Evolutionary conservation across 2,329 filamentous ascomycete species (phyloP).

Genomic region (Fusarium circinatum): DNA sequence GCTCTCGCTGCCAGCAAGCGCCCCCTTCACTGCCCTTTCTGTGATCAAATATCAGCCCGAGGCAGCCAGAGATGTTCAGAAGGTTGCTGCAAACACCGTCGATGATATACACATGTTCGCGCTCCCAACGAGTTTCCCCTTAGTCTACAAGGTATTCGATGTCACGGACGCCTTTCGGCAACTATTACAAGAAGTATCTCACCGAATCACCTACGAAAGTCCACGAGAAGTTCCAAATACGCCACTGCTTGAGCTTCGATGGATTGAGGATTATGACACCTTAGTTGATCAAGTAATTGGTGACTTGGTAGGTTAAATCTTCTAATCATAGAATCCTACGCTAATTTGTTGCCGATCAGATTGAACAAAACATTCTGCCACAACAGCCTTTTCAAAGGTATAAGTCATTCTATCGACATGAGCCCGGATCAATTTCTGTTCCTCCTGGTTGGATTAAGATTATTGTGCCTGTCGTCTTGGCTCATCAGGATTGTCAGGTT

Average conservation of each 20-base stretch:
- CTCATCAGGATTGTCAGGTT: accelerated
- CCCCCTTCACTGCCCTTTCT: neutral
- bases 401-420: neutral
- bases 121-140: neutral
- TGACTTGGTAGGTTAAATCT: neutral
- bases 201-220: accelerated
- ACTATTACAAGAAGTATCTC: neutral
- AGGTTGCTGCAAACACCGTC: accelerated
- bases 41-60: accelerated
- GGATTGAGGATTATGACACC: accelerated
- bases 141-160: neutral
- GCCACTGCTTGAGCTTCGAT: neutral
- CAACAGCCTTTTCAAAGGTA: neutral
- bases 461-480: neutral
- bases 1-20: neutral
- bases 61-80: accelerated
- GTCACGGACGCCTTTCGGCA: neutral
- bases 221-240: neutral
- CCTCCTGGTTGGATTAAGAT: neutral
- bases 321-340: accelerated
- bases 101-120: accelerated
- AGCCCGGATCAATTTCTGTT: neutral
- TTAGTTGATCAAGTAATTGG: neutral
- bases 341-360: neutral
- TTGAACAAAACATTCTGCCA: neutral